These are phyloP conservation scores for Salvia miltiorrhiza DNA, from an alignment of 257 asterid genomes.

Conservation along the genomic window DNA sequence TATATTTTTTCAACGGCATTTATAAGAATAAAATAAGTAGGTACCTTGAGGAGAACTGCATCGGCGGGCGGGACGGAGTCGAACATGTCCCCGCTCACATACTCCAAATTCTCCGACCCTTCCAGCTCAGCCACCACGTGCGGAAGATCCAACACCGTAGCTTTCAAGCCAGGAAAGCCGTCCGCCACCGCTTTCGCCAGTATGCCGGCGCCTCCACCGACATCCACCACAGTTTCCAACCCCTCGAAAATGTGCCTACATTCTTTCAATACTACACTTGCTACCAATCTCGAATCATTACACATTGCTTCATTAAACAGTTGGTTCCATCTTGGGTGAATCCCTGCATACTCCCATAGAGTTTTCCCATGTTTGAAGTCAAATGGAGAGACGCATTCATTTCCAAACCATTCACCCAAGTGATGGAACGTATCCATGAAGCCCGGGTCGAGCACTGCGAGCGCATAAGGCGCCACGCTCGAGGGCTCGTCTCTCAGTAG, in stretches of 20 bases:
- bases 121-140: slow-evolving; percentile 21
- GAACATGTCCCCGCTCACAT: slow-evolving; percentile 24
- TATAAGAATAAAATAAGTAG: too few relatives aligned
- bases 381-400: neutral
- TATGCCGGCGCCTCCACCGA: slow-evolving; percentile 10
- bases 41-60: slow-evolving; percentile 20
- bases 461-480: neutral
- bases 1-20: too few relatives aligned
- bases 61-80: slow-evolving; percentile 18
- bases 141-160: slow-evolving; percentile 18
- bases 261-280: neutral
- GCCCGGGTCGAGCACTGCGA: neutral
- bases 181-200: neutral
- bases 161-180: neutral
- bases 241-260: neutral
- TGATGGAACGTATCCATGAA: neutral
- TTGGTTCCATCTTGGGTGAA: neutral
- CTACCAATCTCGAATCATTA: neutral
- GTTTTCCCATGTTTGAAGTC: neutral
- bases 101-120: slow-evolving; percentile 13
- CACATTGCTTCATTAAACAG: slow-evolving; percentile 3
- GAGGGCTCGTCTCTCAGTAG: neutral
- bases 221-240: slow-evolving; percentile 12
- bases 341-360: neutral
- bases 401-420: slow-evolving; percentile 2